Conservation (phyloP, 1,284 basidiomycete genomes). For the Sporisorium sorghi region DNA sequence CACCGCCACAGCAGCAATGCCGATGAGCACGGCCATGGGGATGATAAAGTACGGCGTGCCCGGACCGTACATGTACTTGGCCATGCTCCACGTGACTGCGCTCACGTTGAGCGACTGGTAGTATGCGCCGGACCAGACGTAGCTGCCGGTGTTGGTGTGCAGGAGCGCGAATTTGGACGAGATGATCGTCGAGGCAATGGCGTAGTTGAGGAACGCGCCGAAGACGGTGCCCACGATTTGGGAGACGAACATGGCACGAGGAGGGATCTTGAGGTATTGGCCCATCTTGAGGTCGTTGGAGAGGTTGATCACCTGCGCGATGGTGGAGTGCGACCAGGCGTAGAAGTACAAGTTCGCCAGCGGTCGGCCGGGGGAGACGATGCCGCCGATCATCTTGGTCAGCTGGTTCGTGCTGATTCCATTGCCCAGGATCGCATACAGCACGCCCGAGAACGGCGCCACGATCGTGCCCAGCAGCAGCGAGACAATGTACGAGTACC, state of each 20-base stretch:
- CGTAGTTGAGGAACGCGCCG: conserved; percentile 52
- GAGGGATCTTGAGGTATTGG: conserved; percentile 61
- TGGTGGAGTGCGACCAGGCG: conserved; percentile 48
- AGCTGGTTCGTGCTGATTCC: conserved; percentile 46
- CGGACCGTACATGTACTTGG: conserved; percentile 36
- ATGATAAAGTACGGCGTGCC: conserved; percentile 38
- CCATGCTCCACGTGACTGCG: conserved; percentile 50
- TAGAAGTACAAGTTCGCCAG: conserved; percentile 56
- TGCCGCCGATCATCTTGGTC: conserved; percentile 53
- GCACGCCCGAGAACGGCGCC: conserved; percentile 40
- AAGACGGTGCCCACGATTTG: conserved; percentile 46
- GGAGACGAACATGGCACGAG: conserved; percentile 40
- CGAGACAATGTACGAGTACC: conserved; percentile 45
- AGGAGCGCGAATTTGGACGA: conserved; percentile 40
- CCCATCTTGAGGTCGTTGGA: conserved; percentile 52
- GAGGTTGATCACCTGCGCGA: conserved; percentile 48
- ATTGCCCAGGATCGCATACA: conserved; percentile 44
- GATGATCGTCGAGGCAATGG: conserved; percentile 38
- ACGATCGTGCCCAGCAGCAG: conserved; percentile 40
- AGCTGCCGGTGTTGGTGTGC: conserved; percentile 39
- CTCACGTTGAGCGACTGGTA: conserved; percentile 31
- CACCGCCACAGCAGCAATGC: conserved; percentile 21
- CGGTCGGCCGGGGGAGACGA: conserved; percentile 42
- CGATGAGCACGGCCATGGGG: conserved; percentile 41
- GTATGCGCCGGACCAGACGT: conserved; percentile 44